Evolutionary conservation across 768 basidiomycete genomes (phyloP), one percentile per base, ranked within the genome.

Genomic region (Rhodotorula taiwanensis): DNA sequence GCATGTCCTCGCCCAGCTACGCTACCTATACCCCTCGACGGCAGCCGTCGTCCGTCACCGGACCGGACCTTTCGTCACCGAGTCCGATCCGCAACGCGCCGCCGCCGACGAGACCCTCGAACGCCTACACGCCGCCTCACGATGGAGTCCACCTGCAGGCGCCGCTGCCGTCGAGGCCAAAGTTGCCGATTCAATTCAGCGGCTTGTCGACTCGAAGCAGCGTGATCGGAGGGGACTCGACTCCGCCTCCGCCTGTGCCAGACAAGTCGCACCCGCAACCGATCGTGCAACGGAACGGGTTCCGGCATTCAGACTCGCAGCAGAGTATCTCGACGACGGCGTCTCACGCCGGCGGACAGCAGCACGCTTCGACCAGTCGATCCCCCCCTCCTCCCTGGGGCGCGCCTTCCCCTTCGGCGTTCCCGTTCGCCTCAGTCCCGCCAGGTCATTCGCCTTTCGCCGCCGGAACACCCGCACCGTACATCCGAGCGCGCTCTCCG

Each of bases 21-120:
- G 25, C 48, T 1, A 30, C 62, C 6, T 64, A 64, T 47, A 58
- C 56, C 3, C 56, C 62, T 3, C 58, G 57, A 25, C 62, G 62
- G 13, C 50, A 45, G 44, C 21, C 60, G 6, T 58, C 56, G 42
- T 54, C 53, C 55, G 33, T 42, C 10, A 53, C 56, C 33, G 31
- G 31, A 7, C 28, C 23, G 34, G 36, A 39, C 36, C 36, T 16
- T 9, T 39, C 36, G 36, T 39, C 36, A 39, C 36, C 36, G 36
- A 39, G 36, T 39, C 36, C 49, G 49, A 31, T 31, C 20, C 30
- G 36, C 49, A 6, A 28, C 8, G 13, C 30, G 9, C 30, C 49
- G 4, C n/a, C 50, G 33, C 15, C 49, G 30, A 7, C 51, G 0
- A 33, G 34, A 23, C n/a, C 34, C 25, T 18, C 33, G 23, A n/a